Conservation (phyloP, 2,329 filamentous ascomycete species). For the Venturiaceae sp. region DNA sequence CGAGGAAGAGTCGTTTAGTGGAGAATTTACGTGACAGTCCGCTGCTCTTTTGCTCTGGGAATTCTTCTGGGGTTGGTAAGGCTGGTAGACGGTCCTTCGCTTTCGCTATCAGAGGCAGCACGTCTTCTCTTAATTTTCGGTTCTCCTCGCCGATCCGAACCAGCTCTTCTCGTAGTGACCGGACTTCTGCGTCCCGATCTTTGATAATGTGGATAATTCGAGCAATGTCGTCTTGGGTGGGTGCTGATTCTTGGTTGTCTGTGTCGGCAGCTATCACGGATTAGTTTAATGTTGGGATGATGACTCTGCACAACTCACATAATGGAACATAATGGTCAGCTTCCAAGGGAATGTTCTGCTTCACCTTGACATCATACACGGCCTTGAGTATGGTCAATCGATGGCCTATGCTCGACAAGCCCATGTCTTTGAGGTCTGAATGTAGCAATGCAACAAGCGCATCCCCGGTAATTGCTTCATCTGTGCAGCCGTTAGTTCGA, state of each 20-base stretch:
- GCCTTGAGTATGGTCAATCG: conserved; percentile 89
- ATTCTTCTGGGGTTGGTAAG: conserved; percentile 47
- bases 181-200: conserved; percentile 76
- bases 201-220: conserved; percentile 83
- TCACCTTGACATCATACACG: conserved; percentile 93
- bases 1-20: conserved; percentile 42
- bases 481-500: conserved; percentile 34
- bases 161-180: conserved; percentile 53
- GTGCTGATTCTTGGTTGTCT: conserved; percentile 73
- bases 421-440: conserved; percentile 92
- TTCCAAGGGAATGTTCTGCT: conserved; percentile 84
- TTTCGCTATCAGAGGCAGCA: conserved; percentile 80
- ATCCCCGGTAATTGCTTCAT: conserved; percentile 91
- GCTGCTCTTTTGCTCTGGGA: conserved; percentile 26
- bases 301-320: conserved; percentile 48
- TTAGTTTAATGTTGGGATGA: conserved; percentile 11
- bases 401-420: conserved; percentile 85
- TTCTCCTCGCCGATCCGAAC: conserved; percentile 64
- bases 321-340: conserved; percentile 88
- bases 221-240: conserved; percentile 87
- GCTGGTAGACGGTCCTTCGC: conserved; percentile 89
- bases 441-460: conserved; percentile 81
- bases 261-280: conserved; percentile 66
- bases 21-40: conserved; percentile 42
- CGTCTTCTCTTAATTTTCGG: conserved; percentile 77